phyloP scores from a whole-genome alignment of 2,329 filamentous ascomycete species.

The Fusarium tjaetaba region DNA sequence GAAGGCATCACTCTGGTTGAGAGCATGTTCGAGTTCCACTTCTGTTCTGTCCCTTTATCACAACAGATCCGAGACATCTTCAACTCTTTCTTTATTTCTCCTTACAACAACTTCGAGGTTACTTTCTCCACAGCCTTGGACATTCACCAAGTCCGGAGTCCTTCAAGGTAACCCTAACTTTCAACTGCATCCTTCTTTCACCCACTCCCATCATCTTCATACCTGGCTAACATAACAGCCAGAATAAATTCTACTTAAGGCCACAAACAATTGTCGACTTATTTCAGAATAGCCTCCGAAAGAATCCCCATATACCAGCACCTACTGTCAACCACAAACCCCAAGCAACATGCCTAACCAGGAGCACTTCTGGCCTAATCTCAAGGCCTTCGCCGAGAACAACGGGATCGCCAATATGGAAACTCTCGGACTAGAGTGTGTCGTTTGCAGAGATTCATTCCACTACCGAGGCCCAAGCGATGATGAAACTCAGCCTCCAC shows the following conservation, averaged over 20 bases:
- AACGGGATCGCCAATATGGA: not conserved
- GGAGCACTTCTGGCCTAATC: not conserved
- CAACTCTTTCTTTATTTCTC: not conserved
- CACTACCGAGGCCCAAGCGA: not conserved
- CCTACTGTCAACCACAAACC: fast-evolving
- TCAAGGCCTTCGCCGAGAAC: not conserved
- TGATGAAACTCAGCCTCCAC: not conserved
- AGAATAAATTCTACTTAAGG: fast-evolving
- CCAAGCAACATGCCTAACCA: not conserved
- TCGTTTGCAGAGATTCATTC: not conserved
- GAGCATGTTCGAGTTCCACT: not conserved
- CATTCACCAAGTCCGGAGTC: not conserved
- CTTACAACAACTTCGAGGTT: not conserved
- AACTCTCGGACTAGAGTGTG: not conserved
- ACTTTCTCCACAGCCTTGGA: not conserved
- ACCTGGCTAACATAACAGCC: not conserved
- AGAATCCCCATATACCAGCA: not conserved
- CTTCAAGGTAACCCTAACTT: not conserved
- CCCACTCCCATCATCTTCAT: not conserved
- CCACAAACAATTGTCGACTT: not conserved
- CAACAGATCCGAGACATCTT: not conserved
- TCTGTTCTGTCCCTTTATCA: not conserved
- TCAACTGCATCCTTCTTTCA: not conserved
- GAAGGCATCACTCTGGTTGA: not conserved
- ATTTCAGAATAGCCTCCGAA: fast-evolving